phyloP scores from a whole-genome alignment of 2,329 filamentous ascomycete genomes.

The Fusarium sp. region DNA sequence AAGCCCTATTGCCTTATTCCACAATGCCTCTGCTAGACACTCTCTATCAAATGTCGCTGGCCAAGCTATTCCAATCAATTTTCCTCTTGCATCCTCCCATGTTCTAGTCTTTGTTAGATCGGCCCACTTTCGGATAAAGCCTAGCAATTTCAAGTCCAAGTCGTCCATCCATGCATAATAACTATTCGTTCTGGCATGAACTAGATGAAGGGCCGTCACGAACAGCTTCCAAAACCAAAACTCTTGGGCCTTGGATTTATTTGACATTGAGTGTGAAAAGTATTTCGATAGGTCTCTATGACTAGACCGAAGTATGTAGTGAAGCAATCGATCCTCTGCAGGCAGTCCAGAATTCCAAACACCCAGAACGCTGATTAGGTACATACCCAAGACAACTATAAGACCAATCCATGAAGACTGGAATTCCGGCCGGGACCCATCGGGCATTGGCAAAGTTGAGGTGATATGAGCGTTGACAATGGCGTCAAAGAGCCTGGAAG shows the following conservation, averaged over 20 bases:
- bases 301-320: background rate
- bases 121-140: no score
- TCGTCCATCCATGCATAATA: background rate
- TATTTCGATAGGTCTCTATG: background rate
- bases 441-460: background rate
- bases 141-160: background rate
- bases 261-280: background rate
- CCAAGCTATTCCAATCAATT: background rate
- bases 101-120: background rate
- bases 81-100: background rate
- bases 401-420: background rate
- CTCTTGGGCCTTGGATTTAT: background rate
- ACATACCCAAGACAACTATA: background rate
- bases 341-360: background rate
- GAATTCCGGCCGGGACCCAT: background rate
- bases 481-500: background rate
- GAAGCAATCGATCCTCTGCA: background rate
- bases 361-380: background rate
- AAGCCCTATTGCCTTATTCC: background rate
- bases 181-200: background rate
- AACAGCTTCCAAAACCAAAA: background rate
- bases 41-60: background rate
- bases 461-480: background rate
- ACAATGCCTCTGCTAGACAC: background rate
- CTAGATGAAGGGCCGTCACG: background rate